These are phyloP conservation scores for Pilaira anomala DNA, from an alignment of 192 early-diverging fungal genomes.

Conservation along the genomic window DNA sequence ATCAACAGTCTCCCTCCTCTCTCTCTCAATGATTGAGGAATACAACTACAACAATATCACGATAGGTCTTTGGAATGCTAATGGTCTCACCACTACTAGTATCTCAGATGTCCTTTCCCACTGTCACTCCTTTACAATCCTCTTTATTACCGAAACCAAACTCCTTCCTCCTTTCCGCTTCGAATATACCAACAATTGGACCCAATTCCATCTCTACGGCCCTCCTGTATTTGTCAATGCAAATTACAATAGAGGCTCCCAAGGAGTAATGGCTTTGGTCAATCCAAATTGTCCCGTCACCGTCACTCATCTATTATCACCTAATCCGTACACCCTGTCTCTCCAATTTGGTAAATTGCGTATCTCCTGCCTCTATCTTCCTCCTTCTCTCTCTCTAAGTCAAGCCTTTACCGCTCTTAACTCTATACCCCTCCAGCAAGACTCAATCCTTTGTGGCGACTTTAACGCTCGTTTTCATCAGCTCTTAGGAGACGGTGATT, in stretches of 20 bases:
- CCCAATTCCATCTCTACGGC: conserved; percentile 19
- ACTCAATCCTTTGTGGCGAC: conserved; percentile 26
- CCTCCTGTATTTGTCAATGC: not conserved
- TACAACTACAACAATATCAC: no score
- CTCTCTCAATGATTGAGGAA: no score
- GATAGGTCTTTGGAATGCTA: not conserved
- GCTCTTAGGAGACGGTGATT: not conserved
- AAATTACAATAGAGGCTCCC: not conserved
- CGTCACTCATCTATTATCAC: not conserved
- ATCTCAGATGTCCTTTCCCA: conserved; percentile 19
- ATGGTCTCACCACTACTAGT: not conserved
- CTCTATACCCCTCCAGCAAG: conserved; percentile 2
- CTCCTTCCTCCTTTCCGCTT: conserved; percentile 21
- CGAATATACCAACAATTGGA: conserved; percentile 15
- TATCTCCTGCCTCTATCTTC: not conserved
- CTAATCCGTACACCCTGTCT: not conserved
- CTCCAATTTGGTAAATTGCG: no score
- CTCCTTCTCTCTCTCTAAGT: not conserved
- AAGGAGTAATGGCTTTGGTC: conserved; percentile 12
- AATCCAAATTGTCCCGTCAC: conserved; percentile 7
- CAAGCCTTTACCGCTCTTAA: not conserved
- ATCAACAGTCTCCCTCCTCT: no score
- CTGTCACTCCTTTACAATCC: conserved; percentile 10
- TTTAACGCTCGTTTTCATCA: conserved; percentile 12
- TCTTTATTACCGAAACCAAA: conserved; percentile 31